phyloP scores from a whole-genome alignment of 2,329 filamentous ascomycete genomes.

The Ophiostoma quercus region DNA sequence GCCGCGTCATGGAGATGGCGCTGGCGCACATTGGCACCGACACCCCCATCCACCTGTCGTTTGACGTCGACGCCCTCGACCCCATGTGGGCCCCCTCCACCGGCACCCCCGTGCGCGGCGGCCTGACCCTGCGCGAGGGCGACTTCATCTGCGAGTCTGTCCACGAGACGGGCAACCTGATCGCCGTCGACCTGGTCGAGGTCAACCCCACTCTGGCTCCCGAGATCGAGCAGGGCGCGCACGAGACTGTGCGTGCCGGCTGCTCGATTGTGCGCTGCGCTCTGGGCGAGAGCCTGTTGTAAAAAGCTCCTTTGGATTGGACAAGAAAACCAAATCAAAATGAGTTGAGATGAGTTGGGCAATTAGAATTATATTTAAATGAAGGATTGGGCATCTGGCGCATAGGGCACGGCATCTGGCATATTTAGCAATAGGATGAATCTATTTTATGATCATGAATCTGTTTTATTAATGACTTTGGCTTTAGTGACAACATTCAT shows the following conservation, averaged over 20 bases:
- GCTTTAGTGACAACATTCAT: too few relatives aligned
- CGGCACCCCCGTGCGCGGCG: slow-evolving; percentile 88
- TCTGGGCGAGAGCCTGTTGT: slow-evolving; percentile 84
- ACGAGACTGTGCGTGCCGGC: slow-evolving; percentile 83
- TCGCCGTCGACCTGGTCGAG: slow-evolving; percentile 78
- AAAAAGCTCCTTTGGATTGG: slow-evolving; percentile 24
- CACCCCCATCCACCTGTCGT: slow-evolving; percentile 93
- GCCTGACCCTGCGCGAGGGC: slow-evolving; percentile 87
- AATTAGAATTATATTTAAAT: not conserved
- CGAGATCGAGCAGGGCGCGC: slow-evolving; percentile 57
- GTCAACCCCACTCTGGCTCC: slow-evolving; percentile 69
- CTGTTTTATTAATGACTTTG: too few relatives aligned
- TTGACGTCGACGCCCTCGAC: slow-evolving; percentile 94
- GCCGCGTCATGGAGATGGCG: slow-evolving; percentile 96
- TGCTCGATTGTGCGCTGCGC: slow-evolving; percentile 89
- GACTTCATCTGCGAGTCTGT: slow-evolving; percentile 93
- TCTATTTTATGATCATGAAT: not conserved
- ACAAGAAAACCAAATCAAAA: not conserved
- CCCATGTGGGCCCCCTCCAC: slow-evolving; percentile 95
- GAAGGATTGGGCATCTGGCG: slow-evolving; percentile 5
- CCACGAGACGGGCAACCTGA: slow-evolving; percentile 70
- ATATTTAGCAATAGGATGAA: slow-evolving; percentile 1
- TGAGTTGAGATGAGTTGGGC: not conserved
- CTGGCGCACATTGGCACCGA: slow-evolving; percentile 89
- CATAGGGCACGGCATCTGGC: not conserved